Conservation (phyloP, 1,284 basidiomycete genomes). For the Ceratobasidium sp. region DNA sequence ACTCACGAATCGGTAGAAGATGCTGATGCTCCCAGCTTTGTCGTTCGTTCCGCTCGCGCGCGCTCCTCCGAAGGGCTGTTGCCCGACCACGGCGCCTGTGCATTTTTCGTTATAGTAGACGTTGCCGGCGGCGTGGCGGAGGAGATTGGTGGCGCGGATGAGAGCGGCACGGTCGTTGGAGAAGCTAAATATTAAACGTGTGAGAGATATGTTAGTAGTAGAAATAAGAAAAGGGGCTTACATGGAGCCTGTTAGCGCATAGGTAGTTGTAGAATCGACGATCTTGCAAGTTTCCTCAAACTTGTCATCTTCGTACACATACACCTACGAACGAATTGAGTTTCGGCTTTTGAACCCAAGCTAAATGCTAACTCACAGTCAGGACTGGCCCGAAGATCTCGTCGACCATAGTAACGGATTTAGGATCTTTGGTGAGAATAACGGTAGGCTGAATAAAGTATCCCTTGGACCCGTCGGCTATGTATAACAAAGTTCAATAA, state of each 20-base stretch:
- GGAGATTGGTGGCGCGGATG: conserved; percentile 75
- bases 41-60: conserved; percentile 97
- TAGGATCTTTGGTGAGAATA: conserved; percentile 92
- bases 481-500: not conserved
- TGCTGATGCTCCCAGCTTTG: conserved; percentile 92
- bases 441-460: conserved; percentile 96
- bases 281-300: conserved; percentile 87
- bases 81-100: conserved; percentile 94
- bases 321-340: conserved; percentile 63
- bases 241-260: conserved; percentile 93
- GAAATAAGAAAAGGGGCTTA: conserved; percentile 56
- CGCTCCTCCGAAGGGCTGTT: conserved; percentile 97
- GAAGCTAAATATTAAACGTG: conserved; percentile 67
- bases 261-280: conserved; percentile 87
- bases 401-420: conserved; percentile 90
- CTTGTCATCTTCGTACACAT: conserved; percentile 85
- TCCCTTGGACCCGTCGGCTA: conserved; percentile 89
- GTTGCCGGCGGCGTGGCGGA: conserved; percentile 89
- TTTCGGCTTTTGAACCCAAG: conserved; percentile 14
- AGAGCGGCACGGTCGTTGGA: conserved; percentile 81
- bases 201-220: not conserved
- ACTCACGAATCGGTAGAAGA: conserved; percentile 91
- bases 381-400: conserved; percentile 98
- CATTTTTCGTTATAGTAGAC: conserved; percentile 97
- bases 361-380: conserved; percentile 67